phyloP scores from a whole-genome alignment of 2,329 filamentous ascomycete species.

The Apiospora saccharicola region DNA sequence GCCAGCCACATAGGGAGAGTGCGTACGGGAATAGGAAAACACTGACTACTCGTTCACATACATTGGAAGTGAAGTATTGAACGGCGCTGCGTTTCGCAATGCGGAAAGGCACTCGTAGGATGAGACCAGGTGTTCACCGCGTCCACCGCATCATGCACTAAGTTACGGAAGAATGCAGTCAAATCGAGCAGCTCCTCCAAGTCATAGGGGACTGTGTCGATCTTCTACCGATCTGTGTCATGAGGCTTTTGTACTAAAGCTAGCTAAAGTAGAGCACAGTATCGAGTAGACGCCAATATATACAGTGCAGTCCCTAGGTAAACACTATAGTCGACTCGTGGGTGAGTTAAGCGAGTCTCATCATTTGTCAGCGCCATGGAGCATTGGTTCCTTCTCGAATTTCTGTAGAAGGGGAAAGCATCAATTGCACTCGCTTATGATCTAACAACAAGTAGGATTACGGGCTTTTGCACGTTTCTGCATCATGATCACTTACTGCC shows the following conservation, averaged over 20 bases:
- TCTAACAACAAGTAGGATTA: not conserved
- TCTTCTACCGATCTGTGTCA: conserved; percentile 6
- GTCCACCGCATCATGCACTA: conserved; percentile 1
- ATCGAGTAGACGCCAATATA: not conserved
- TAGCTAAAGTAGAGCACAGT: conserved; percentile 2
- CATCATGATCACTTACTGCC: not conserved
- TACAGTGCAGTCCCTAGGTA: not conserved
- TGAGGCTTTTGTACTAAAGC: conserved; percentile 12
- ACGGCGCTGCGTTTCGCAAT: not conserved
- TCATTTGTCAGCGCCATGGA: not conserved
- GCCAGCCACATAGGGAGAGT: not conserved
- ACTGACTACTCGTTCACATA: not conserved
- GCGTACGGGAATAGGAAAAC: not conserved
- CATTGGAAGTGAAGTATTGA: not conserved
- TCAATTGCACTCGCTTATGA: not conserved
- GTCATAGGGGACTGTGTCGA: conserved; percentile 1
- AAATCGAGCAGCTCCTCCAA: not conserved
- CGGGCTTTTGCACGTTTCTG: not conserved
- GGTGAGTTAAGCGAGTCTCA: not conserved
- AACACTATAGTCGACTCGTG: not conserved
- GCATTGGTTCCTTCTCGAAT: not conserved
- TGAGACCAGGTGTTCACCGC: not conserved
- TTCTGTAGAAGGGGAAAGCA: not conserved
- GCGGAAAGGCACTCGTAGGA: not conserved
- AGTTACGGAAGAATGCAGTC: conserved; percentile 13